Percentiles rank a stretch among this genome's conserved stretches.
Evolutionary conservation across 805 yeast species (phyloP).

Genomic region (Lipomyces yamadae): DNA sequence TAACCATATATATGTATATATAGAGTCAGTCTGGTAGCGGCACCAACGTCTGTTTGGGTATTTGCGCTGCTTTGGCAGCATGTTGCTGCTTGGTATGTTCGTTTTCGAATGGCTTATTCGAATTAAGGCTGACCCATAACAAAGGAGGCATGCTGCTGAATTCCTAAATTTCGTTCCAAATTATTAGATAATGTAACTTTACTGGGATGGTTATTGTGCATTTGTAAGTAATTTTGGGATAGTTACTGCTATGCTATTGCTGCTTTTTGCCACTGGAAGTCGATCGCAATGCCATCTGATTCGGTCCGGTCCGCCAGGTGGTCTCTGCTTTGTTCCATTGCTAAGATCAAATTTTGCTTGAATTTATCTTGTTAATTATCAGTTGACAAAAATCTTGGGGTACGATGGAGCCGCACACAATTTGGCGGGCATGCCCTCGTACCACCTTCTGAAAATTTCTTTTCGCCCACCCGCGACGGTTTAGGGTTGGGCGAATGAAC

Average conservation of each 20-base stretch:
- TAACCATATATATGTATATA: neutral
- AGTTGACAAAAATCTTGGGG: neutral
- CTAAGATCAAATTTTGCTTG: neutral
- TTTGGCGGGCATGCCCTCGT: neutral
- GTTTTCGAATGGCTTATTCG: neutral
- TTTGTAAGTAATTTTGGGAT: neutral
- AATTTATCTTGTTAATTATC: neutral
- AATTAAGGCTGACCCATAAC: neutral
- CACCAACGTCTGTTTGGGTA: constrained; percentile 12
- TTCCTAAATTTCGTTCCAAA: neutral
- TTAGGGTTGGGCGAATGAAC: neutral
- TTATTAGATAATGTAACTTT: neutral
- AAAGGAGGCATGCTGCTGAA: constrained; percentile 9
- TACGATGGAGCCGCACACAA: neutral
- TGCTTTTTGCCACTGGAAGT: neutral
- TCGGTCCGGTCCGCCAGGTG: neutral
- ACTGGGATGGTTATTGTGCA: neutral
- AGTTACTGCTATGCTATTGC: neutral
- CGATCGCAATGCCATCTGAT: neutral
- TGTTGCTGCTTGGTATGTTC: constrained; percentile 23
- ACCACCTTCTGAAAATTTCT: constrained; percentile 3
- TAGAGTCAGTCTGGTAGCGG: neutral
- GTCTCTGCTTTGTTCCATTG: neutral
- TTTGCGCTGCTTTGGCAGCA: constrained; percentile 17
- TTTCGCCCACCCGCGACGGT: neutral